phyloP scores from a whole-genome alignment of 352 stramenopile genomes.

The Pythium oligandrum region DNA sequence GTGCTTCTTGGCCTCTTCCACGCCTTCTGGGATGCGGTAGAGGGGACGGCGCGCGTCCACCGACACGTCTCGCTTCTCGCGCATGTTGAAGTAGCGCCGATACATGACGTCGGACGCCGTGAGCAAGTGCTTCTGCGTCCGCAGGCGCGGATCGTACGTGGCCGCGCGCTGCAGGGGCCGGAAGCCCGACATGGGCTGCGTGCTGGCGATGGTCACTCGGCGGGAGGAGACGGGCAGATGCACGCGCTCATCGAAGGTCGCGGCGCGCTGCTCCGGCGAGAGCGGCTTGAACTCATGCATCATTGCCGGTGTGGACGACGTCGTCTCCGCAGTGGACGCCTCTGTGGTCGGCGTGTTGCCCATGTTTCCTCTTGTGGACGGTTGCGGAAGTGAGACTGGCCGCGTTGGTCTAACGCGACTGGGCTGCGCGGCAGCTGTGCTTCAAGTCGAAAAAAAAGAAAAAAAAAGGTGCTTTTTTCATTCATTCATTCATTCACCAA shows the following conservation, averaged over 20 bases:
- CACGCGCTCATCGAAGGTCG: conserved; percentile 82
- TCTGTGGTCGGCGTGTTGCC: conserved; percentile 20
- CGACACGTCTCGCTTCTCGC: conserved; percentile 41
- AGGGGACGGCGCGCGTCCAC: conserved; percentile 30
- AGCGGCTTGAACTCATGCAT: conserved; percentile 47
- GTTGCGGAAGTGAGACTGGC: too few species aligned
- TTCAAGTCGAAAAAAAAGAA: too few species aligned
- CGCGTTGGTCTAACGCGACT: too few species aligned
- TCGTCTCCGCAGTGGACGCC: background rate
- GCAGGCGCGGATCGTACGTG: conserved; percentile 74
- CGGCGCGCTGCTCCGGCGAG: conserved; percentile 62
- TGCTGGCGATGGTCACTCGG: conserved; percentile 39
- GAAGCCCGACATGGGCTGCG: conserved; percentile 59
- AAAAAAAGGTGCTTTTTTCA: too few species aligned
- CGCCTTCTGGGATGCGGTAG: conserved; percentile 50
- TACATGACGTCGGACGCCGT: conserved; percentile 78
- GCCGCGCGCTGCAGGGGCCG: conserved; percentile 68
- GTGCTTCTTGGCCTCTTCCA: conserved; percentile 23
- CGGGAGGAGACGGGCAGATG: conserved; percentile 34
- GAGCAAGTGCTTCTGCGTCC: conserved; percentile 45
- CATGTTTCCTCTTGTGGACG: conserved; percentile 1
- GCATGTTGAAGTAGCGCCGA: conserved; percentile 80
- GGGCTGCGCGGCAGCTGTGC: too few species aligned
- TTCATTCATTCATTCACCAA: too few species aligned
- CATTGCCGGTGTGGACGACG: background rate